Evolutionary conservation across 352 stramenopile species (phyloP), one percentile per base, ranked within the genome.

Genomic region (Phytophthora foliorum): DNA sequence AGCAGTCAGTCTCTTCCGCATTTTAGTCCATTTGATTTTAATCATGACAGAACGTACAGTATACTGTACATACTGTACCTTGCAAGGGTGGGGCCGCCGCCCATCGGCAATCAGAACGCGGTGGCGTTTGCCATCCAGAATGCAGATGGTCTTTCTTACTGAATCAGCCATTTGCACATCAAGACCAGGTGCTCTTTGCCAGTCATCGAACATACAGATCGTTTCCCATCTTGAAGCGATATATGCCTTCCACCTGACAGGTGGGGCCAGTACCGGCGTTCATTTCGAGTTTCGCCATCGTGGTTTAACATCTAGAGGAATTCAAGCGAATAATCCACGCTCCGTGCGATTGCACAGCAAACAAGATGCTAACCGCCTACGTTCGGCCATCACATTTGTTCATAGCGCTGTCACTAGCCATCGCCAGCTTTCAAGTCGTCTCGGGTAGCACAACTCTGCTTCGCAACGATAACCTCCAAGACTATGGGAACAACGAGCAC

Each of bases 131-230:
- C n/a, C n/a, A n/a, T n/a, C n/a, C n/a, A n/a, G n/a, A n/a, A n/a
- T n/a, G 9, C 29, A 34, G 57, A 22, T 57, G n/a, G n/a, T n/a
- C 57, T 64, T 55, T 64, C 57, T 64, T 55, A 54, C n/a, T 64
- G 51, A 54, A 54, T 29, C 55, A 46, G 31, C 19, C 16, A 42
- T 4, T 50, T 59, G 41, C 60, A 62, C 22, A 62, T 68, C 60
- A 57, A 62, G 60, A 68, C 42, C 60, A 68, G 60, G 55, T 61
- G 59, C 49, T 55, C 41, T 8, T 21, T 59, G 48, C n/a, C 58
- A 63, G 56, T 64, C 45, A 64, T 50, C 57, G 49, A 16, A 39
- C 11, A 39, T 39, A 39, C 34, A 31, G 22, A 13, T 14, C 17
- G 38, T n/a, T 54, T 8, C 29, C 22, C 52, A 49, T 49, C 52